Evolutionary conservation across 2,329 filamentous ascomycete genomes (phyloP).

Genomic region (Arthrobotrys megalospora): DNA sequence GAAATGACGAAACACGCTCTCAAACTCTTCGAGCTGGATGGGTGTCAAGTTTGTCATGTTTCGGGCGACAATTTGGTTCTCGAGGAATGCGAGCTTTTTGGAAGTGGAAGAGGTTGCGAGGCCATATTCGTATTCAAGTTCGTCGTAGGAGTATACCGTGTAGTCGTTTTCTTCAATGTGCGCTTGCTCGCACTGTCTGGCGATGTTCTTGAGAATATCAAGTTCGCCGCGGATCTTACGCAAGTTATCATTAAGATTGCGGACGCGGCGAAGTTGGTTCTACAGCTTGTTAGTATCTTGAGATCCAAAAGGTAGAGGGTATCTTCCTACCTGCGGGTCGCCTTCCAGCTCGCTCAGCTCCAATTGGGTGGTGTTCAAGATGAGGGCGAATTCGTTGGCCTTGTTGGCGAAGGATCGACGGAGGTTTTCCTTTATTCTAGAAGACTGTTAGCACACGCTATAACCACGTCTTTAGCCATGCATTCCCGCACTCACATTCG

Average conservation of each 20-base stretch:
- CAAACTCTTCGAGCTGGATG: conserved; percentile 98
- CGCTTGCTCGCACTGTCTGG: conserved; percentile 91
- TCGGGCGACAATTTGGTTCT: conserved; percentile 97
- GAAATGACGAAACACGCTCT: conserved; percentile 98
- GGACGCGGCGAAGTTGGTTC: conserved; percentile 87
- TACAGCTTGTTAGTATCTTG: conserved; percentile 34
- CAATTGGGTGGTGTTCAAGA: conserved; percentile 92
- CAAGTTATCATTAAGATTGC: conserved; percentile 86
- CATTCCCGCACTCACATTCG: conserved; percentile 75
- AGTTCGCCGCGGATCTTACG: conserved; percentile 92
- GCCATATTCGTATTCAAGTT: conserved; percentile 91
- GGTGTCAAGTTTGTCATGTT: conserved; percentile 99
- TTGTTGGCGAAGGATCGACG: conserved; percentile 96
- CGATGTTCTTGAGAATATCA: conserved; percentile 85
- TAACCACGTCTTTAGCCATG: conserved; percentile 1
- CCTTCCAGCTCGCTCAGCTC: conserved; percentile 98
- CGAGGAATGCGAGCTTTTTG: conserved; percentile 95
- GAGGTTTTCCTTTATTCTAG: conserved; percentile 91
- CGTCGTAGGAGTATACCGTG: conserved; percentile 98
- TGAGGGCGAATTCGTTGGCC: conserved; percentile 96
- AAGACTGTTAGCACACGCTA: conserved; percentile 65
- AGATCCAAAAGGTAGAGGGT: neutral
- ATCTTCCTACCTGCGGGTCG: conserved; percentile 81
- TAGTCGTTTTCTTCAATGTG: conserved; percentile 99
- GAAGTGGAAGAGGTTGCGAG: conserved; percentile 92